A percentile compares a stretch with the other conserved stretches of the same genome.
phyloP scores from a whole-genome alignment of 345 rosid species.

The Gossypium herbaceum region DNA sequence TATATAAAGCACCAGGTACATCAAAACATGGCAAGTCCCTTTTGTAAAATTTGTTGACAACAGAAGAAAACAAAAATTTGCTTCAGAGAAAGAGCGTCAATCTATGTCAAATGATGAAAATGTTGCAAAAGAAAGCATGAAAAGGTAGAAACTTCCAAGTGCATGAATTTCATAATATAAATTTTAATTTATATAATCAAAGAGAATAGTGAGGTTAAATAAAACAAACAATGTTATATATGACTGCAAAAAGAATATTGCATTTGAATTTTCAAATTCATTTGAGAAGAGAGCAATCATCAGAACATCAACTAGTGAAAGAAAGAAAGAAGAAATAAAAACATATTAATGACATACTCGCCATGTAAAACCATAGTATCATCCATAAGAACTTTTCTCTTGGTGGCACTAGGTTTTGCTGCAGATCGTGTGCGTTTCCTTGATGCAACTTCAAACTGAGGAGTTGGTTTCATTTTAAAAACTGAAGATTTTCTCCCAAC shows the following conservation, averaged over 20 bases:
- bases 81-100: neutral
- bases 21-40: neutral
- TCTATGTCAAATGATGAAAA: neutral
- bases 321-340: neutral
- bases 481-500: conserved; percentile 84
- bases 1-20: neutral
- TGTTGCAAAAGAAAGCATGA: neutral
- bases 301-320: neutral
- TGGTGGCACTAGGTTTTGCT: conserved; percentile 52
- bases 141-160: neutral
- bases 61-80: conserved; percentile 7
- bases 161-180: neutral
- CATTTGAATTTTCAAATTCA: neutral
- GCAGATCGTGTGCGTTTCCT: conserved; percentile 59
- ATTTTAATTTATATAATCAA: neutral
- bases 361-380: conserved; percentile 95
- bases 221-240: neutral
- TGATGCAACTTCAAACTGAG: conserved; percentile 53
- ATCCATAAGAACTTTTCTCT: conserved; percentile 94
- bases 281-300: neutral
- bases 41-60: neutral
- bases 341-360: conserved; percentile 63
- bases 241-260: neutral
- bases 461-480: conserved; percentile 75
- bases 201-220: neutral